Conservation (phyloP, 1,284 basidiomycete genomes). For the Ustilago bromivora region DNA sequence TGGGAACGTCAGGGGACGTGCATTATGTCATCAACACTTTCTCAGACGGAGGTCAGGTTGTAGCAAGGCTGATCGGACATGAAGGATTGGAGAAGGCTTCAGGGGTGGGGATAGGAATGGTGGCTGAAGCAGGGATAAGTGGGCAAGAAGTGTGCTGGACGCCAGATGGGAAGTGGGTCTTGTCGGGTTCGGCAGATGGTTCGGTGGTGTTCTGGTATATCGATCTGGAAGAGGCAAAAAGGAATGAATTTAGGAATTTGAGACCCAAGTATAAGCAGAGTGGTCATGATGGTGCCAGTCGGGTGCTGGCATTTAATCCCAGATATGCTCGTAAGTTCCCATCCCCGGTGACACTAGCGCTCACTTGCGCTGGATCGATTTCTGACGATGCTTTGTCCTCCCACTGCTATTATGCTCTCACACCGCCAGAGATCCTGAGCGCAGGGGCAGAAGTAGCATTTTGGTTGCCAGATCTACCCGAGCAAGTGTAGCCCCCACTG, state of each 20-base stretch:
- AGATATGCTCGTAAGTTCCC: slow-evolving; percentile 60
- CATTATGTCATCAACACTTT: slow-evolving; percentile 79
- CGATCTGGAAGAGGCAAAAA: slow-evolving; percentile 37
- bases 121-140: slow-evolving; percentile 64
- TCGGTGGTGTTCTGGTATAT: slow-evolving; percentile 54
- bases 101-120: slow-evolving; percentile 52
- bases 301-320: slow-evolving; percentile 63
- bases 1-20: slow-evolving; percentile 89
- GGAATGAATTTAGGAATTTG: slow-evolving; percentile 34
- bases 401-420: not conserved
- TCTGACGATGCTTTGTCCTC: not conserved
- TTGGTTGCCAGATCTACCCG: slow-evolving; percentile 62
- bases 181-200: slow-evolving; percentile 49
- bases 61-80: slow-evolving; percentile 57
- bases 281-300: slow-evolving; percentile 56
- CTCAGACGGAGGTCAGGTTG: slow-evolving; percentile 27
- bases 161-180: slow-evolving; percentile 63
- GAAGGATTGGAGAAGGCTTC: slow-evolving; percentile 57
- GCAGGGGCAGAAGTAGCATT: slow-evolving; percentile 60
- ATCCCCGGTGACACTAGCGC: no score
- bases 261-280: slow-evolving; percentile 37
- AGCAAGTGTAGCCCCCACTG: slow-evolving; percentile 17
- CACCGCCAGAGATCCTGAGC: slow-evolving; percentile 54
- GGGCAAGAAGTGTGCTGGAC: slow-evolving; percentile 65
- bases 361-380: no score